Evolutionary conservation across 345 rosid species (phyloP), one percentile per base, ranked within the genome.

Genomic region (Streptanthus diversifolius): DNA sequence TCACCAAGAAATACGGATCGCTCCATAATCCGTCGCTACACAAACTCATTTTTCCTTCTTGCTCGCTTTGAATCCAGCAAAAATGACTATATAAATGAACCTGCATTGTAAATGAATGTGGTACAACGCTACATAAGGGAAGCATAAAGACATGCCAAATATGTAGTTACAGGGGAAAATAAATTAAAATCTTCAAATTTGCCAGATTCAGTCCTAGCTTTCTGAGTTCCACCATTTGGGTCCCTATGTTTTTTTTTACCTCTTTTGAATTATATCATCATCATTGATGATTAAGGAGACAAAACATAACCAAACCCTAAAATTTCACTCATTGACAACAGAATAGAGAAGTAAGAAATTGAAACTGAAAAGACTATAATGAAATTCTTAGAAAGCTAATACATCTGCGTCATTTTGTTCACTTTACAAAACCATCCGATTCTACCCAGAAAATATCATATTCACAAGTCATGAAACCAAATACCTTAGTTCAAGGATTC

Each of bases 1-100:
- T 78, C 37, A 83, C 71, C 84, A 86, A 79, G 84, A 86, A 84
- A 70, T 71, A 63, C 58, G 80, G 87, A 70, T 84, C 85, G 35
- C 61, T 56, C 1, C 67, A 69, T 64, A 67, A 63, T 25, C 68
- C 70, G 18, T 71, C 25, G 45, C 52, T 59, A 19, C 63, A 36
- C 43, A 72, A 73, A 52, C 68, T 71, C 77, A 68, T 77, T 39
- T 21, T 74, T 64, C 54, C 59, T 9, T 7, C 58, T 5, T 37
- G 54, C 33, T 24, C 21, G 52, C 58, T 69, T 75, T 0, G 9
- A 24, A 41, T 22, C 19, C 32, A 67, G 48, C 29, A 41, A 52
- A 52, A 25, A 40, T 14, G 32, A 19, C n/a, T 52, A 40, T 32
- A 49, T 37, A 32, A 68, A 33, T 9, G 70, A 53, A 36, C 60